Base-by-base conservation (phyloP, 805 yeast species). In the Wickerhamiella spandovensis region DNA sequence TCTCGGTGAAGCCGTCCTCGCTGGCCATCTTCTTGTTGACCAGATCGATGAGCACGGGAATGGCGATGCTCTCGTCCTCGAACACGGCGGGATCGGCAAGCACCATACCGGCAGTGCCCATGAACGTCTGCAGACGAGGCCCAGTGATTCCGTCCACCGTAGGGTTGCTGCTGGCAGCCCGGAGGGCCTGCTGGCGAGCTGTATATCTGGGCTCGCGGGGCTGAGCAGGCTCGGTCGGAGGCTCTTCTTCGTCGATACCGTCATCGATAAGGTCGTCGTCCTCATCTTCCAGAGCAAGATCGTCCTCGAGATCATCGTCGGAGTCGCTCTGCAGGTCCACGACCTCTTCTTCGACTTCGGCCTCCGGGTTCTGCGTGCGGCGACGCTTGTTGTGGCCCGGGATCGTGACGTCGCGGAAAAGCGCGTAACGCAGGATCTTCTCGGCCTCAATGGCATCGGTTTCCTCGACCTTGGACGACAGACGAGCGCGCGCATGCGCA, bases 401-500 rank as follows among this genome's bases (percentile, higher is more conserved):
- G 61, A 65, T 64, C 32, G 74, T 67, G 6, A 78, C 77, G 63
- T 86, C 95, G 64, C 82, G 82, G 72, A 89, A 84, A 56, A 92
- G 70, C 0, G 97, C 90, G 64, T 77, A 92, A 61, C 95, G 76
- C 56, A 92, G 71, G 61, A 92, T 67, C 58, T 82, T 82, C 58
- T 86, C 90, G 4, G 98, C 98, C 38, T 84, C 82, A 55, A 72
- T 68, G 1, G 96, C 95, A 66, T 92, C 98, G 55, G 73, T 74
- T 20, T 75, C 74, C 30, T 81, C 86, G 17, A 92, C 82, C 1
- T 77, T 74, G 57, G 76, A 78, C 21, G 95, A 83, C 51, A 92
- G 71, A 58, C 97, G 76, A n/a, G 90, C 85, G 65, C 92, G 90
- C 10, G 97, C 97, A 67, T 92, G 97, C 0, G 98, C 97, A 1